These are phyloP conservation scores for Lipomyces mesembrius DNA, from an alignment of 805 yeast species.

Conservation along the genomic window DNA sequence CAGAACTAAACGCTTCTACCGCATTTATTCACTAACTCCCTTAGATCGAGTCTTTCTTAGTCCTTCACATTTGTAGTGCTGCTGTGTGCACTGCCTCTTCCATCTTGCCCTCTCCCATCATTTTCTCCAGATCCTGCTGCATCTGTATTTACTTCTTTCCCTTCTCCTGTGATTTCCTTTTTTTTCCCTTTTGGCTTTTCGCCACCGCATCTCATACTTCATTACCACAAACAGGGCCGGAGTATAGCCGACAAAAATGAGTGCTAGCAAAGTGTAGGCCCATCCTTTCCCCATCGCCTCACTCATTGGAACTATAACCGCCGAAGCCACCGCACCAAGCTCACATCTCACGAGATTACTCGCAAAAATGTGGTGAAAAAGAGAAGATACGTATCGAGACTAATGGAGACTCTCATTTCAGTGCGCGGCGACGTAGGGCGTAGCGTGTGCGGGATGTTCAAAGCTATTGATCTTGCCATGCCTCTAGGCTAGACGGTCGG, in stretches of 20 bases:
- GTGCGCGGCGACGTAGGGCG: too few relatives aligned
- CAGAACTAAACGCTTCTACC: too few relatives aligned
- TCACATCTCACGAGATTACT: conserved; percentile 74
- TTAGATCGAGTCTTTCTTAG: too few relatives aligned
- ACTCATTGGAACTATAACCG: conserved; percentile 67
- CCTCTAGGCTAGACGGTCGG: too few relatives aligned
- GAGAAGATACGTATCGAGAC: too few relatives aligned
- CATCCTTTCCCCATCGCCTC: conserved; percentile 69
- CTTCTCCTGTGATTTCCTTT: conserved; percentile 1
- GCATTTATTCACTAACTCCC: too few relatives aligned
- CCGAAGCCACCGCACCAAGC: conserved; percentile 70
- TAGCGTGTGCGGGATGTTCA: too few relatives aligned
- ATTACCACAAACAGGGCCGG: conserved; percentile 1
- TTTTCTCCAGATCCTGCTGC: not conserved
- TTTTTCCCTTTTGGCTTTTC: conserved; percentile 6
- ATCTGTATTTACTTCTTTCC: not conserved
- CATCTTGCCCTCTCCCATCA: conserved; percentile 49
- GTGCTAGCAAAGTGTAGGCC: conserved; percentile 59
- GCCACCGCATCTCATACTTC: conserved; percentile 3
- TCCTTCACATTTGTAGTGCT: conserved; percentile 60
- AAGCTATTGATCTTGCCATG: too few relatives aligned
- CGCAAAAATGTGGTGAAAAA: too few relatives aligned
- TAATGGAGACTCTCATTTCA: too few relatives aligned
- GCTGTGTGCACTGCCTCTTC: conserved; percentile 75
- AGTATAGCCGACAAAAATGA: not conserved